Conservation (phyloP, 2,329 filamentous ascomycete genomes). For the Fusarium avenaceum region DNA sequence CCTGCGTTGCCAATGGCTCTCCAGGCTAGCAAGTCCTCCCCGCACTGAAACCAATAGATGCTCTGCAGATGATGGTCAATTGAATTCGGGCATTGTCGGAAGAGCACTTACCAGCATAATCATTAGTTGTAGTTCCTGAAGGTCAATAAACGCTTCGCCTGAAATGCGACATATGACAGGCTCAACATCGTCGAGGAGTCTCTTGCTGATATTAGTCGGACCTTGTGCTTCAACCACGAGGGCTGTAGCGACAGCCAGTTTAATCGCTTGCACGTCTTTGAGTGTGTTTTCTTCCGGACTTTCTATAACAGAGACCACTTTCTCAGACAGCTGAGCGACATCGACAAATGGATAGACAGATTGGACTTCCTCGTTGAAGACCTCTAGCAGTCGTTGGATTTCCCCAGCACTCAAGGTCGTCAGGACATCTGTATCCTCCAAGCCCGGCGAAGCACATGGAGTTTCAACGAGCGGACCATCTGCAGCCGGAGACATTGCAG, state of each 20-base stretch:
- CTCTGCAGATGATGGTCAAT: background rate
- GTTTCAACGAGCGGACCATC: background rate
- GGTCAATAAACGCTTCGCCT: constrained; percentile 15
- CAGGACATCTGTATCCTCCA: background rate
- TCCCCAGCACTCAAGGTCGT: background rate
- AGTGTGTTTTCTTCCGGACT: background rate
- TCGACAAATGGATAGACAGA: constrained; percentile 18
- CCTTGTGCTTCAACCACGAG: constrained; percentile 15
- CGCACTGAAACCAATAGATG: constrained; percentile 26
- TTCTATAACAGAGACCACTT: background rate
- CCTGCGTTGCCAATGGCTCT: constrained; percentile 13
- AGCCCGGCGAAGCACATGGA: background rate
- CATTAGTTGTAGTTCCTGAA: constrained; percentile 17
- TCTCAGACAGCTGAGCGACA: background rate
- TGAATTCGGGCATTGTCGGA: fast-evolving
- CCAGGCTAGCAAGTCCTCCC: constrained; percentile 19
- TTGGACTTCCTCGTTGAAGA: constrained; percentile 10
- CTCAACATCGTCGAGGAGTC: constrained; percentile 10
- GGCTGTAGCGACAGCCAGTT: constrained; percentile 10
- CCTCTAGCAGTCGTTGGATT: constrained; percentile 3
- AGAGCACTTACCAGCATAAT: constrained; percentile 1
- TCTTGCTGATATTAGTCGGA: constrained; percentile 14
- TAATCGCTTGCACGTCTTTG: constrained; percentile 15
- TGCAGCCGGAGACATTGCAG: background rate
- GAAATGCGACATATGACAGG: constrained; percentile 20